phyloP scores from a whole-genome alignment of 768 basidiomycete species.

The Termitomyces sp. region DNA sequence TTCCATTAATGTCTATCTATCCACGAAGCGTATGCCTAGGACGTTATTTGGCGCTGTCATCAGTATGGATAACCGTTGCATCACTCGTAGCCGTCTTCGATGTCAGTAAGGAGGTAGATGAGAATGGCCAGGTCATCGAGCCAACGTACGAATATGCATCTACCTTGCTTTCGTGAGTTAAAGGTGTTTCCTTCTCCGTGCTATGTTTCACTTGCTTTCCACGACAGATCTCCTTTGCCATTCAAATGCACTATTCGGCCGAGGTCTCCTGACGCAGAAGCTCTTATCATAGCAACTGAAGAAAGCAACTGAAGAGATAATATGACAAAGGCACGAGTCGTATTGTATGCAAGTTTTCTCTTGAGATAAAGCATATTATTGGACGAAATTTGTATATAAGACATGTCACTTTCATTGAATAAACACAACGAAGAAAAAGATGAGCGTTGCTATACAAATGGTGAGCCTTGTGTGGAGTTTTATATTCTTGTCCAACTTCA shows the following conservation, averaged over 20 bases:
- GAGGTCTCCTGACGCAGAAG: constrained; percentile 5
- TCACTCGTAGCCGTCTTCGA: constrained; percentile 26
- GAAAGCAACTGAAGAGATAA: too few species aligned
- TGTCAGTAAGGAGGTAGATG: constrained; percentile 17
- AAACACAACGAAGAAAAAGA: too few species aligned
- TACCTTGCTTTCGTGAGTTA: neutral
- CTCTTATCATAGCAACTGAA: neutral
- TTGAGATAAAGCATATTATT: too few species aligned
- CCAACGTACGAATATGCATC: constrained; percentile 5
- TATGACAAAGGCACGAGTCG: too few species aligned
- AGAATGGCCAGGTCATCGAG: constrained; percentile 12
- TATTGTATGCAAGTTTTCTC: neutral
- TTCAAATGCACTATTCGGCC: constrained; percentile 10
- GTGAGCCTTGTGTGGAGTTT: too few species aligned
- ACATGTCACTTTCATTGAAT: too few species aligned
- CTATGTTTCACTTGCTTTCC: neutral
- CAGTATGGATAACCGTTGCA: constrained; percentile 24
- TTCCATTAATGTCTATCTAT: too few species aligned
- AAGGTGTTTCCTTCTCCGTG: neutral
- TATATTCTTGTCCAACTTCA: too few species aligned
- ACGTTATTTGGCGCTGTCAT: constrained; percentile 24
- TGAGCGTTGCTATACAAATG: too few species aligned
- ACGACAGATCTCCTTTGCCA: constrained; percentile 3
- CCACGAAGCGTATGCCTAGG: constrained; percentile 27
- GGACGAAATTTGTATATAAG: too few species aligned